Conservation (phyloP, 140 eudicot genomes). For the Stevia rebaudiana region DNA sequence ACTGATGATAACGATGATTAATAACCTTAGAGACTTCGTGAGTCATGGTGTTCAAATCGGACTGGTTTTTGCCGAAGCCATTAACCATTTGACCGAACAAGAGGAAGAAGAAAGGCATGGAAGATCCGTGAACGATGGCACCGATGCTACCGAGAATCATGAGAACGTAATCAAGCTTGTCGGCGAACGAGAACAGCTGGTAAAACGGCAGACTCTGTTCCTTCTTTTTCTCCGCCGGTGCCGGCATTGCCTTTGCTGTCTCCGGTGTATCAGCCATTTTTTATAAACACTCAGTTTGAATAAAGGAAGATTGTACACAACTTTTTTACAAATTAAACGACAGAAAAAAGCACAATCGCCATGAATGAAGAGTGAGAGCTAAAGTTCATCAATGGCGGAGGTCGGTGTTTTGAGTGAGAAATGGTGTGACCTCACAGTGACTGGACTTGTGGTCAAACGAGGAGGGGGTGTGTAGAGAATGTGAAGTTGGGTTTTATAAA, state of each 20-base stretch:
- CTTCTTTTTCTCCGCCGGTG: conserved; percentile 67
- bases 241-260: conserved; percentile 40
- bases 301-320: neutral
- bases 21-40: conserved; percentile 87
- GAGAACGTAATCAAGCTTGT: conserved; percentile 50
- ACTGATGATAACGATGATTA: neutral
- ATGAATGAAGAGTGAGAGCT: conserved; percentile 13
- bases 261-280: conserved; percentile 61
- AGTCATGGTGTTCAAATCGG: conserved; percentile 71
- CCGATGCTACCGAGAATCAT: conserved; percentile 58
- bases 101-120: conserved; percentile 85
- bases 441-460: conserved; percentile 16
- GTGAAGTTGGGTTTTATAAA: conserved; percentile 19
- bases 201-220: conserved; percentile 81
- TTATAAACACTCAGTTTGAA: neutral
- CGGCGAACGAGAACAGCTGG: conserved; percentile 78
- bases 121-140: conserved; percentile 67
- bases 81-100: conserved; percentile 91
- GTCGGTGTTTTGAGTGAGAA: conserved; percentile 18
- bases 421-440: conserved; percentile 18
- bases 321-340: neutral
- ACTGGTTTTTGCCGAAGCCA: conserved; percentile 90
- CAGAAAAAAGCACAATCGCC: neutral
- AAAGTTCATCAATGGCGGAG: conserved; percentile 13
- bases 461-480: conserved; percentile 3